Evolutionary conservation across 1,139 yeast genomes (phyloP), one percentile per base, ranked within the genome.

Genomic region (Casaregolazyma suthepensis): DNA sequence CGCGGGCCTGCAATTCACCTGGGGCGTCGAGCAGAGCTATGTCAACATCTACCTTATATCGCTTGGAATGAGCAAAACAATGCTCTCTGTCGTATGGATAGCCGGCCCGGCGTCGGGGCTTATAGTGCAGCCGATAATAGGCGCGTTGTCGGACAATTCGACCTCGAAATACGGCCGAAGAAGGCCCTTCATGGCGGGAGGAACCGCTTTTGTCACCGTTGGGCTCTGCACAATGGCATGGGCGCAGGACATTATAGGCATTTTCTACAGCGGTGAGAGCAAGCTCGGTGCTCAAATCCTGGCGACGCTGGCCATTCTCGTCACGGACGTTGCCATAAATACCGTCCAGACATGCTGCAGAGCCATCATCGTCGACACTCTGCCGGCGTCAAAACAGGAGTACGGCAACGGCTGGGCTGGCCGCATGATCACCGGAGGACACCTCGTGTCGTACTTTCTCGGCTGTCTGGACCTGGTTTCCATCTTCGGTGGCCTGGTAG

Each of bases 361-460:
- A 13, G 84, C 86, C 0, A 70, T 80, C 31, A 79, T 81, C 45
- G 83, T 81, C 22, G 86, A 81, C 60, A 74, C 77, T 51, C 76
- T 80, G 9, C 80, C 83, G 1, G 68, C 78, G 0, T 64, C 71
- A 26, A 81, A 78, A 57, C 86, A 81, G 57, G 79, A 78, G 54
- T 61, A 68, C 4, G 83, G 85, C 18, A 83, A 83, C 61, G 88
- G 87, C 1, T 82, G 87, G 87, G 89, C 88, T 0, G 86, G 88
- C 2, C 67, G 87, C 48, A 79, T 83, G 77, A 80, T 83, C 54
- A 82, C 84, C 0, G 69, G 71, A 1, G 83, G 83, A 54, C 82
- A 81, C 56, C 73, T 81, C 18, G 58, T 76, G 23, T 84, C 85
- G 1, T 81, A 79, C 61, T 72, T 75, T 59, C 60, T 78, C 3